Percentiles rank a stretch among this genome's conserved stretches.
Evolutionary conservation across 176 grass and related monocot species (phyloP).

Genomic region (Sorghum bicolor): DNA sequence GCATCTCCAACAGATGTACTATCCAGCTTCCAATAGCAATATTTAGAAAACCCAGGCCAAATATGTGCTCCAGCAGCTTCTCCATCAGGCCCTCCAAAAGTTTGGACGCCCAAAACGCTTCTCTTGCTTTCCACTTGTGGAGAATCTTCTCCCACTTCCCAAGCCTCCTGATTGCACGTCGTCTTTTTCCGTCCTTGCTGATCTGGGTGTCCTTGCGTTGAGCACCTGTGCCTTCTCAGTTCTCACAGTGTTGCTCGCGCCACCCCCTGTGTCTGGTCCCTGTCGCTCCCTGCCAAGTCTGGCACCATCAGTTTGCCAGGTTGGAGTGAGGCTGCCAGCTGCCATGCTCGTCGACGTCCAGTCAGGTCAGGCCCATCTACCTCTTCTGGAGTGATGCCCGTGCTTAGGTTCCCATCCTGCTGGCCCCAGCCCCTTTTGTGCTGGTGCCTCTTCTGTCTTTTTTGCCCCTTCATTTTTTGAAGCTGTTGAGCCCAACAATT

Average conservation of each 20-base stretch:
- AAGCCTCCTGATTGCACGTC: background rate
- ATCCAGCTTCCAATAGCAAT: background rate
- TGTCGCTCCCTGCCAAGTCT: background rate
- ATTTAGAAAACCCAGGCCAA: background rate
- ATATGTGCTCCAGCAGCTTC: background rate
- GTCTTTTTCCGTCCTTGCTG: background rate
- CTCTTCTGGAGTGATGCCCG: background rate
- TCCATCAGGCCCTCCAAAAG: background rate
- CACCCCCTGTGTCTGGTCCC: background rate
- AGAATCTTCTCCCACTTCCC: background rate
- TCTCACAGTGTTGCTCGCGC: background rate
- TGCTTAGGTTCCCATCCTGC: background rate
- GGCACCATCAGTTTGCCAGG: background rate
- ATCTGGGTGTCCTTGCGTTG: background rate
- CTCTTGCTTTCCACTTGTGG: background rate
- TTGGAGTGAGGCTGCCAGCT: background rate
- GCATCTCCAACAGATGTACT: background rate
- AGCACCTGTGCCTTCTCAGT: background rate
- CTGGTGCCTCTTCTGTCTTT: background rate
- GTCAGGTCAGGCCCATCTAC: background rate
- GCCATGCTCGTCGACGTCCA: background rate
- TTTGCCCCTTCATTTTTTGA: too few species aligned
- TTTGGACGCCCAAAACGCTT: background rate
- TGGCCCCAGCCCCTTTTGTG: background rate
- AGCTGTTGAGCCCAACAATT: too few species aligned